Evolutionary conservation across 2,329 filamentous ascomycete genomes (phyloP), one percentile per base, ranked within the genome.

Genomic region (Trichophyton verrucosum): DNA sequence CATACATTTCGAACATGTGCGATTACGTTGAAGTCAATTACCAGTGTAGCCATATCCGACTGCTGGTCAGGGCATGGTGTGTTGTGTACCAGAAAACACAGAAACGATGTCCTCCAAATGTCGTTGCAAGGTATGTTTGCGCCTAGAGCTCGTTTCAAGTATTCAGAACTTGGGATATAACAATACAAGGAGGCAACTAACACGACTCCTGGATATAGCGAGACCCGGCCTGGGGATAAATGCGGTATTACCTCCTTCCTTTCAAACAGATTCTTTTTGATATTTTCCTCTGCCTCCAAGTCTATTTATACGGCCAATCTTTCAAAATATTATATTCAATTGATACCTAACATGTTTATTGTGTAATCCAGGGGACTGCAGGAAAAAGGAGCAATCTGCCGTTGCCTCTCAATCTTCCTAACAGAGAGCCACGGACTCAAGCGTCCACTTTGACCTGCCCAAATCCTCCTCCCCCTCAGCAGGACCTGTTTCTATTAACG

Each of bases 11-110:
- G 64, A 71, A 60, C 57, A 83, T 83, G 81, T 84, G 81, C 69
- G 80, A 83, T 68, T 83, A 83, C 65, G 82, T 78, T 22, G 78
- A 82, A 70, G 81, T 83, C 60, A 78, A 82, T 63, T 83, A 81
- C 68, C 74, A 76, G 46, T 84, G 81, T 70, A 76, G 75, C 57
- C 81, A 84, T 70, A 71, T 80, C 61, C 76, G 81, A 38, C 82
- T 78, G 65, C 79, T 78, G 7, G 81, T 83, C 53, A 75, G 79
- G 64, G 79, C 79, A 17, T 83, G 81, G 81, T 83, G 81, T 73
- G 68, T 68, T 53, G 68, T 64, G 62, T 75, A 75, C 64, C 72
- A 75, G 70, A 76, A 79, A 65, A 81, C 80, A 36, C 81, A 82
- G 65, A 78, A 77, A 64, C 73, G 81, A 63, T 83, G 81, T 70